Percentiles rank a stretch among this genome's conserved stretches.
phyloP scores from a whole-genome alignment of 257 asterid species.

The Solanum sparsipilum region DNA sequence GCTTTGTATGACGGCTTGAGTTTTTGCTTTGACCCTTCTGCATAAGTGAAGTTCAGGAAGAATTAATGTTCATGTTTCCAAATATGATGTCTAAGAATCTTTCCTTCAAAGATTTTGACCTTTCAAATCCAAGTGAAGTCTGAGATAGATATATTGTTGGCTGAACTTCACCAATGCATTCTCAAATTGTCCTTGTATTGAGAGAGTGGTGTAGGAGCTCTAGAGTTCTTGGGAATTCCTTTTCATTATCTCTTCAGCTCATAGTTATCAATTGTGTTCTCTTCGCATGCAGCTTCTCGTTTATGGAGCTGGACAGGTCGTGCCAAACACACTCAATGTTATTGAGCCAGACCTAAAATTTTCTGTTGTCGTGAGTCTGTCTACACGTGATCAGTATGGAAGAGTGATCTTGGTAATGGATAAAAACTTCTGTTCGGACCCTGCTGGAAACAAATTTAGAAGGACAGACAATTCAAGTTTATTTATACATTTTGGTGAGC shows the following conservation, averaged over 20 bases:
- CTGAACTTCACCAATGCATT: neutral
- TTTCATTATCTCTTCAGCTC: neutral
- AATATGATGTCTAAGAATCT: neutral
- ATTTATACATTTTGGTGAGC: conserved; percentile 66
- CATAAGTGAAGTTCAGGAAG: neutral
- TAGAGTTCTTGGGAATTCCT: neutral
- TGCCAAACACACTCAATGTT: conserved; percentile 44
- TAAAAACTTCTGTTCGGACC: conserved; percentile 58
- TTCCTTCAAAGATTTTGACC: neutral
- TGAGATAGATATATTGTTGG: neutral
- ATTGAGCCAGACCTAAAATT: conserved; percentile 49
- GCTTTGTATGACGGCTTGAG: neutral
- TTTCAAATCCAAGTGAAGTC: neutral
- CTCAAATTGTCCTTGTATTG: neutral
- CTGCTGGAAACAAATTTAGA: conserved; percentile 67
- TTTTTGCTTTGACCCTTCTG: neutral
- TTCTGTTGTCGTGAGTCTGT: conserved; percentile 48
- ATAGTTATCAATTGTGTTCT: neutral
- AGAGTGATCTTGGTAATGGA: conserved; percentile 63
- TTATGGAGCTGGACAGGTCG: conserved; percentile 69
- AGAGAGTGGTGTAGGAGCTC: neutral
- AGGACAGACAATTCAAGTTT: conserved; percentile 71
- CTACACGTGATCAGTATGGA: conserved; percentile 51
- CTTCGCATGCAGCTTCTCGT: conserved; percentile 72
- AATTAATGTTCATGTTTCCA: neutral